Evolutionary conservation across 164 flowering plant genomes (phyloP).

Genomic region (Nymphaea colorata): DNA sequence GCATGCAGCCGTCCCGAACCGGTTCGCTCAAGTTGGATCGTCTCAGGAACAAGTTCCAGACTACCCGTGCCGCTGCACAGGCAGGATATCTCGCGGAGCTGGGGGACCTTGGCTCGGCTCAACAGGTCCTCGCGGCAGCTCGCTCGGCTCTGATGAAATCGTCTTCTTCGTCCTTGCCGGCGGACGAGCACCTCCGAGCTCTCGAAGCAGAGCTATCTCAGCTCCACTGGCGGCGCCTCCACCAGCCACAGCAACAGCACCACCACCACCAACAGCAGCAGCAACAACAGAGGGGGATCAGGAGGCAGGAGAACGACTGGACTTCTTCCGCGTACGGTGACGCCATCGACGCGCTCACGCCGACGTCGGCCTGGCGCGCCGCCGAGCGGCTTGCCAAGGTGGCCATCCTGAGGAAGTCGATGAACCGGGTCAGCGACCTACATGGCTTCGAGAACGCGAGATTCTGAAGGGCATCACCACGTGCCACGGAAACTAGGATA

Average conservation of each 20-base stretch:
- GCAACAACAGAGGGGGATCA: slow-evolving; percentile 7
- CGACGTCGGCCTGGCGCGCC: slow-evolving; percentile 93
- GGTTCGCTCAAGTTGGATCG: slow-evolving; percentile 43
- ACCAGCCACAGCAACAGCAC: slow-evolving; percentile 5
- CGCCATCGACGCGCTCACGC: slow-evolving; percentile 79
- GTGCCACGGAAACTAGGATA: neutral
- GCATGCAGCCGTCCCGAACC: slow-evolving; percentile 39
- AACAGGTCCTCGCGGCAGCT: slow-evolving; percentile 54
- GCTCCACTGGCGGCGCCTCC: slow-evolving; percentile 32
- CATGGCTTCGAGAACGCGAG: slow-evolving; percentile 99
- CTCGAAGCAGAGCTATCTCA: slow-evolving; percentile 68
- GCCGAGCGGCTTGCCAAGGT: slow-evolving; percentile 88
- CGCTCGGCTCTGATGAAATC: slow-evolving; percentile 53
- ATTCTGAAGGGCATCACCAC: slow-evolving; percentile 24
- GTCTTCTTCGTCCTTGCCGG: slow-evolving; percentile 11
- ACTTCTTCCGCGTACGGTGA: slow-evolving; percentile 26
- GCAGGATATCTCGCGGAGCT: slow-evolving; percentile 45
- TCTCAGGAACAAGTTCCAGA: slow-evolving; percentile 44
- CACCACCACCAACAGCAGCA: slow-evolving; percentile 7
- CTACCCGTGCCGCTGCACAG: slow-evolving; percentile 72
- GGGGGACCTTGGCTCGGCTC: slow-evolving; percentile 42
- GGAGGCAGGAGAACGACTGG: slow-evolving; percentile 9
- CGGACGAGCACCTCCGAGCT: slow-evolving; percentile 35
- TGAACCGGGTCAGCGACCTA: slow-evolving; percentile 71
- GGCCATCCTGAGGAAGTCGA: slow-evolving; percentile 65